Evolutionary conservation across 331 rosid species (phyloP).

Genomic region (Acacia concinna): DNA sequence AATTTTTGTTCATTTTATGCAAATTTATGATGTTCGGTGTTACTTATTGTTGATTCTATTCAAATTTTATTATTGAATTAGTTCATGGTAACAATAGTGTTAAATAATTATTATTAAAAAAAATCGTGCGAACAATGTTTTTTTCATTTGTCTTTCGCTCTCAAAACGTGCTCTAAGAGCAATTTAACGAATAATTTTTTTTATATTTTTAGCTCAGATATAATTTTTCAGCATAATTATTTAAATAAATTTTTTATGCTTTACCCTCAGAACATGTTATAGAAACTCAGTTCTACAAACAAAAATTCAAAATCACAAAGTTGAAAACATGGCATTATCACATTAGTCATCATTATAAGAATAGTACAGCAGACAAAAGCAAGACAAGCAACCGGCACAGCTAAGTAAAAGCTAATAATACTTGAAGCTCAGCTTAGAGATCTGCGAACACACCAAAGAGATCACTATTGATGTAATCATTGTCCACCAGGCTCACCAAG

Average conservation of each 20-base stretch:
- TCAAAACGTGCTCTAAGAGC: background rate
- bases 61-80: background rate
- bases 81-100: no score
- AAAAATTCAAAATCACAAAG: slow-evolving; percentile 1
- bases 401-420: slow-evolving; percentile 9
- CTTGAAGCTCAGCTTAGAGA: slow-evolving; percentile 36
- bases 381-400: slow-evolving; percentile 16
- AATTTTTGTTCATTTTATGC: background rate
- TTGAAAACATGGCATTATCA: background rate
- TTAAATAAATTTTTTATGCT: no score
- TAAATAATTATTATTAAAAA: no score
- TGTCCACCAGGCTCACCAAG: slow-evolving; percentile 98
- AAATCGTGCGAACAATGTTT: no score
- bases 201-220: no score
- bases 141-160: background rate
- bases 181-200: background rate
- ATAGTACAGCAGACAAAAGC: background rate
- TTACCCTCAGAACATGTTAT: background rate
- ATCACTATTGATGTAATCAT: slow-evolving; percentile 70
- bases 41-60: background rate
- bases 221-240: no score
- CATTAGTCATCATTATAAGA: slow-evolving; percentile 4
- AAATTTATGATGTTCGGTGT: no score
- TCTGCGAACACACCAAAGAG: slow-evolving; percentile 66
- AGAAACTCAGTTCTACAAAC: background rate